Evolutionary conservation across 1,284 basidiomycete genomes (phyloP).

Genomic region (Takashimella tepidaria): DNA sequence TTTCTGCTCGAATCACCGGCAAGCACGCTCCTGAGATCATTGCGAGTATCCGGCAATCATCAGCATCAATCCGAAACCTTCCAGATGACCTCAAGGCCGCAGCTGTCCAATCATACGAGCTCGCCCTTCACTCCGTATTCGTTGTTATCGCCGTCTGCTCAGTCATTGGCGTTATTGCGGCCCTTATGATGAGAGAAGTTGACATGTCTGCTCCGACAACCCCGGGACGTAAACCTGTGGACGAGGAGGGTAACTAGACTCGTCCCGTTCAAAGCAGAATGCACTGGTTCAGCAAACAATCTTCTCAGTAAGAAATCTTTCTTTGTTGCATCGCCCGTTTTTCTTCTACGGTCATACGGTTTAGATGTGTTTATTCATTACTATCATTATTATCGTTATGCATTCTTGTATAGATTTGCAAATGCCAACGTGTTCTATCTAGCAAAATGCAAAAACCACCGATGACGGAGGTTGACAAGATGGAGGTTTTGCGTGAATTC

Average conservation of each 20-base stretch:
- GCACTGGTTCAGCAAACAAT: neutral
- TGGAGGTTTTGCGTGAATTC: no score
- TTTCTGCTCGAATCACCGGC: slow-evolving; percentile 68
- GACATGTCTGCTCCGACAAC: slow-evolving; percentile 16
- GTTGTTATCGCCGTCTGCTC: slow-evolving; percentile 58
- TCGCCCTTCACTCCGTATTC: slow-evolving; percentile 79
- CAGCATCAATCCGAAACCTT: slow-evolving; percentile 69
- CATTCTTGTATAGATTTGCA: neutral
- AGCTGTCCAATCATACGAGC: slow-evolving; percentile 76
- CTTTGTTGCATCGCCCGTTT: neutral
- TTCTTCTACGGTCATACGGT: neutral
- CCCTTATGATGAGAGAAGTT: slow-evolving; percentile 36
- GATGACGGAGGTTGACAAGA: no score
- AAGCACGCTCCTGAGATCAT: slow-evolving; percentile 57
- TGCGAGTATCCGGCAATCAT: slow-evolving; percentile 63
- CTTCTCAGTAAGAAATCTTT: neutral
- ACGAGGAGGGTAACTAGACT: neutral
- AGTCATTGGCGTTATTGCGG: slow-evolving; percentile 27
- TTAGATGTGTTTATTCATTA: neutral
- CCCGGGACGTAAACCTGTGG: neutral
- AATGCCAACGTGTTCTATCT: no score
- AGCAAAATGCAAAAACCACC: neutral
- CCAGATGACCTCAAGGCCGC: slow-evolving; percentile 58
- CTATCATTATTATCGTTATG: neutral
- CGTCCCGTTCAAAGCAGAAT: neutral